phyloP scores from a whole-genome alignment of 495 filamentous ascomycete genomes.

The Xylaria scruposa region DNA sequence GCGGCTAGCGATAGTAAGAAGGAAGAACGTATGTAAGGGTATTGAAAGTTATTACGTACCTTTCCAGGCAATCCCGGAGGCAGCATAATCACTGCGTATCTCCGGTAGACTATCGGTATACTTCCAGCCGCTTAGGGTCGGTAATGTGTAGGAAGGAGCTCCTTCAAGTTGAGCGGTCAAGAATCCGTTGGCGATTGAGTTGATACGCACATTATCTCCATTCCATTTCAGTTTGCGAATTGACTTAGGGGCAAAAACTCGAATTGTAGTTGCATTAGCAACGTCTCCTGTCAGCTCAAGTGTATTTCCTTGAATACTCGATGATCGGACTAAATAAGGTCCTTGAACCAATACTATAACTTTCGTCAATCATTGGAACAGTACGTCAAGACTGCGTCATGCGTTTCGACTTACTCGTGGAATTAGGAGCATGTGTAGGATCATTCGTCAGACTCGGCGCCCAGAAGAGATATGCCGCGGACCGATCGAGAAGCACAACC shows the following conservation, averaged over 20 bases:
- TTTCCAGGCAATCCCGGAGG: conserved; percentile 54
- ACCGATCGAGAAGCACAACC: conserved; percentile 59
- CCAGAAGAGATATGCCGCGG: conserved; percentile 62
- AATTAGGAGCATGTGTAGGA: conserved; percentile 54
- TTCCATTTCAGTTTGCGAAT: conserved; percentile 69
- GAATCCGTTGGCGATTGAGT: conserved; percentile 50
- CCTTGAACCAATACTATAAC: conserved; percentile 64
- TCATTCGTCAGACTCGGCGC: conserved; percentile 60
- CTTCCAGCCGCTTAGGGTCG: conserved; percentile 61
- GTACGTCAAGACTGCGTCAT: not conserved
- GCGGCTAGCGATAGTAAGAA: conserved; percentile 39
- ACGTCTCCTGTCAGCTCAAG: conserved; percentile 70
- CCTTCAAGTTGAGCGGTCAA: conserved; percentile 51
- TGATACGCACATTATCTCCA: conserved; percentile 51
- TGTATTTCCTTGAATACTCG: conserved; percentile 49
- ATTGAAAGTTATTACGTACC: conserved; percentile 6
- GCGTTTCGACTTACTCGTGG: conserved; percentile 47
- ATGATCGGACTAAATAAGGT: conserved; percentile 71
- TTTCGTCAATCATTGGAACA: not conserved
- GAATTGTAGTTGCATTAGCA: conserved; percentile 67
- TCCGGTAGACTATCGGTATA: conserved; percentile 72
- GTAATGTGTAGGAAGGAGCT: conserved; percentile 51
- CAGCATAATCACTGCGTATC: conserved; percentile 62
- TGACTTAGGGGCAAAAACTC: conserved; percentile 62
- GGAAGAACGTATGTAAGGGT: too few species aligned